Evolutionary conservation across 78 protist species (phyloP).

Genomic region (Anaeramoeba flamelloides): DNA sequence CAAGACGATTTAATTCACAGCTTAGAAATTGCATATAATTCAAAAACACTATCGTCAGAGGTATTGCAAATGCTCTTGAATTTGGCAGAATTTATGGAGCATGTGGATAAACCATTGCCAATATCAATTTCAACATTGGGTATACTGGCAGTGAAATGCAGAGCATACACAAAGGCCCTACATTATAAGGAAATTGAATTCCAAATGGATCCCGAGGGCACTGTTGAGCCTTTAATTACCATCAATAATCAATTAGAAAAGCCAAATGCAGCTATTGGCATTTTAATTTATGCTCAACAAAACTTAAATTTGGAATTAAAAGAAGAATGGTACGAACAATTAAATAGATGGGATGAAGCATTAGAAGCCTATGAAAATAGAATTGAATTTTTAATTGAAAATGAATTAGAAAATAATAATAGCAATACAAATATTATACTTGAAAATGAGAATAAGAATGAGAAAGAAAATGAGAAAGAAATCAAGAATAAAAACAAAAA

Average conservation of each 20-base stretch:
- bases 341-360: background rate
- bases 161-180: conserved; percentile 90
- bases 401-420: too few species aligned
- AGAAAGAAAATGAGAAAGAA: too few species aligned
- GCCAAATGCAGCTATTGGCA: background rate
- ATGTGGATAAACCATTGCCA: conserved; percentile 60
- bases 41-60: conserved; percentile 57
- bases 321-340: background rate
- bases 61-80: conserved; percentile 56
- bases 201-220: background rate
- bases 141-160: conserved; percentile 66
- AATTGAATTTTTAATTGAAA: too few species aligned
- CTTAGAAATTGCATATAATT: conserved; percentile 25
- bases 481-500: too few species aligned
- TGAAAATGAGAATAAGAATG: too few species aligned
- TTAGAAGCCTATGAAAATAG: background rate
- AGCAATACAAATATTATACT: too few species aligned
- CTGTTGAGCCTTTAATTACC: background rate
- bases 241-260: background rate
- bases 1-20: conserved; percentile 12
- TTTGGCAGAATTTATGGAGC: conserved; percentile 92
- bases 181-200: conserved; percentile 50
- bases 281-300: background rate
- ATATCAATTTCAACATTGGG: conserved; percentile 55
- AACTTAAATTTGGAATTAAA: background rate